Evolutionary conservation across 148 eudicot genomes (phyloP), one percentile per base, ranked within the genome.

Genomic region (Vaccinium corymbosum): DNA sequence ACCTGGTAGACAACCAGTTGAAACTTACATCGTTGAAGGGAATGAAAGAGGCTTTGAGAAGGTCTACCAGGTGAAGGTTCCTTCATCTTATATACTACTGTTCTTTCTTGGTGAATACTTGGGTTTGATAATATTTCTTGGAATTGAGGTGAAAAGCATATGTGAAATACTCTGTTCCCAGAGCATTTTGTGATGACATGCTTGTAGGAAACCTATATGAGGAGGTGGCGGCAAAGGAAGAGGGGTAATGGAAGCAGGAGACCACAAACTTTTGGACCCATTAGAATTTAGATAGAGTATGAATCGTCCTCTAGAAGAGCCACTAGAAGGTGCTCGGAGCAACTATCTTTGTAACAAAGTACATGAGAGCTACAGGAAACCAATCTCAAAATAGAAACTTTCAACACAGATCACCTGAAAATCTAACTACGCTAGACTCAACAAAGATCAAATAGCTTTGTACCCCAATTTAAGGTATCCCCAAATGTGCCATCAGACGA

Each of bases 1-100:
- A 83, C 99, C 98, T 61, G 99, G 98, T 88, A 92, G 99, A 88
- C 85, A 90, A 55, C 98, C 99, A 27, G 88, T 97, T 79, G 91
- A 93, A 80, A 97, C 99, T 80, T 86, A 80, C 77, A 85, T 85
- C 51, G 49, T 94, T 27, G 95, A 92, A 93, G 99, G 95, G 82
- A 89, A 89, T 82, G 90, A 93, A 83, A 55, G 71, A 81, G 98
- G 99, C 76, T 89, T 90, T 85, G 94, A 93, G 87, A 89, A 78
- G 83, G 94, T 93, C 81, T 97, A 97, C 87, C 90, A 94, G 95
- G 99, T 92, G 83, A 81, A 25, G 56, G 13, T 70, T 82, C n/a
- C 22, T 42, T 50, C 52, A 42, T 51, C 38, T 56, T 25, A 59
- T 83, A 7, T 4, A 13, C 38, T 27, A 29, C 38, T 29, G 73